These are phyloP conservation scores for Ogataea nakhonphanomensis DNA, from an alignment of 805 yeast genomes.

Conservation along the genomic window DNA sequence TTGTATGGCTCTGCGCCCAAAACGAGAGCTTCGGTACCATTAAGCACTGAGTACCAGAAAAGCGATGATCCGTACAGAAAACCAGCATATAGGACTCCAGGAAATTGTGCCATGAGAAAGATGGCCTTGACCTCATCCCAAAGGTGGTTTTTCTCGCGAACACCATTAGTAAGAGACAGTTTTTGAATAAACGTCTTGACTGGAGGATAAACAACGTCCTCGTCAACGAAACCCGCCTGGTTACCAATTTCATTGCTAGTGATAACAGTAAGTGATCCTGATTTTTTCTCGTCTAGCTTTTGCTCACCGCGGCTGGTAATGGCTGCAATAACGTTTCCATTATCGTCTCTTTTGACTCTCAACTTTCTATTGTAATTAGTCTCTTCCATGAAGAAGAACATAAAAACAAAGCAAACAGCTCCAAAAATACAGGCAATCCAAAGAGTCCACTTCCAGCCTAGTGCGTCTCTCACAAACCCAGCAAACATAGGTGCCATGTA, in stretches of 20 bases:
- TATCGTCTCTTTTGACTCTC: constrained; percentile 1
- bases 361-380: constrained; percentile 41
- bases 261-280: not conserved
- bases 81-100: constrained; percentile 61
- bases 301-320: constrained; percentile 7
- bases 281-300: constrained; percentile 2
- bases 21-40: constrained; percentile 45
- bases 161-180: constrained; percentile 41
- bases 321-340: constrained; percentile 3
- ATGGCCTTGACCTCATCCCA: constrained; percentile 35
- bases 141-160: constrained; percentile 28
- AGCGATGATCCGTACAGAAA: constrained; percentile 48
- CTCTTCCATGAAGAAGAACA: constrained; percentile 51
- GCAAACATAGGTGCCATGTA: constrained; percentile 59
- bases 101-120: constrained; percentile 41
- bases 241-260: constrained; percentile 4
- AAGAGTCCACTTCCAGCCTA: constrained; percentile 55
- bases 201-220: constrained; percentile 23
- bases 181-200: constrained; percentile 40
- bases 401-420: constrained; percentile 38
- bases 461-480: constrained; percentile 49
- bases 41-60: constrained; percentile 46
- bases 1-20: constrained; percentile 48
- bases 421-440: constrained; percentile 45
- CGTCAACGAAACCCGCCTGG: constrained; percentile 4